phyloP scores from a whole-genome alignment of 768 basidiomycete genomes.

The Termitomyces sp. region DNA sequence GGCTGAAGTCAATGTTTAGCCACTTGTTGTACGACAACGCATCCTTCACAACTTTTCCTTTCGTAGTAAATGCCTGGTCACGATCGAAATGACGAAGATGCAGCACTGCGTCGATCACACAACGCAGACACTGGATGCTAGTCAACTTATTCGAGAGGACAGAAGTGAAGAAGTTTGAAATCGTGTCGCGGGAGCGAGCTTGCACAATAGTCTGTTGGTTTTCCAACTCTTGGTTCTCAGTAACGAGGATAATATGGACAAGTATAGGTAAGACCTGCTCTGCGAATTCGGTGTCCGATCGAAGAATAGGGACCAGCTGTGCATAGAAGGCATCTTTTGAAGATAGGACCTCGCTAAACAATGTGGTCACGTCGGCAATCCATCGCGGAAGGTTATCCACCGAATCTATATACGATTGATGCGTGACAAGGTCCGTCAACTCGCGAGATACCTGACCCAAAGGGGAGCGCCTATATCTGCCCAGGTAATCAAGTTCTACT shows the following conservation, averaged over 20 bases:
- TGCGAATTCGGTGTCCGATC: conserved; percentile 50
- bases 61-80: conserved; percentile 4
- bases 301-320: conserved; percentile 56
- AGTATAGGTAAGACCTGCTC: conserved; percentile 68
- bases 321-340: conserved; percentile 56
- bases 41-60: conserved; percentile 13
- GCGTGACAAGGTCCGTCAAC: conserved; percentile 31
- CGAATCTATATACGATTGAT: conserved; percentile 29
- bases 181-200: conserved; percentile 19
- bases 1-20: conserved; percentile 69
- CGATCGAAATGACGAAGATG: conserved; percentile 72
- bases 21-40: conserved; percentile 64
- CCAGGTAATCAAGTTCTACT: conserved; percentile 43
- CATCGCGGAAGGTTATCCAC: conserved; percentile 52
- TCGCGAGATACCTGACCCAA: conserved; percentile 23
- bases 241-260: conserved; percentile 59
- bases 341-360: conserved; percentile 57
- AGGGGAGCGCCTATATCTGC: conserved; percentile 33
- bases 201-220: conserved; percentile 13
- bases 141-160: conserved; percentile 39
- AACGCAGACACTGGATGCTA: conserved; percentile 39
- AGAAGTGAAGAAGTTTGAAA: conserved; percentile 54
- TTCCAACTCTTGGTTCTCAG: conserved; percentile 13
- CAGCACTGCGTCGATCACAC: conserved; percentile 70
- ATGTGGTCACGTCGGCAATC: conserved; percentile 51